Base-by-base conservation (phyloP, 1,284 basidiomycete genomes). In the Termitomyces sp. region DNA sequence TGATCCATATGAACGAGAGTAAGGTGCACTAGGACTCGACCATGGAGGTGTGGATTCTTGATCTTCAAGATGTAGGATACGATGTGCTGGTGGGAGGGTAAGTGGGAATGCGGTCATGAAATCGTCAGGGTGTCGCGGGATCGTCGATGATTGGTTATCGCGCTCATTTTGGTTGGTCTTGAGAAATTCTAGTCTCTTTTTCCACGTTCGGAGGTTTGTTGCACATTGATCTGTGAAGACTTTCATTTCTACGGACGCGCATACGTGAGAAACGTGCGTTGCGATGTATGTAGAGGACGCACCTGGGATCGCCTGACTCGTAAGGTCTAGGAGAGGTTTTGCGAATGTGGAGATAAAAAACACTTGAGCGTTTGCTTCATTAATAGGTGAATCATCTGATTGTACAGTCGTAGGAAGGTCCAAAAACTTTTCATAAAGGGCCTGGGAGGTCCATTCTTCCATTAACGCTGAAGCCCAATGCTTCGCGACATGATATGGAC, bases 401-500 rank as follows among this genome's bases (percentile, higher is more conserved):
- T 78, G 76, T 36, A 90, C 79, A 1, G 90, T 92, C n/a, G 86
- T 76, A 8, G 89, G 86, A 19, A 98, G 74, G 40, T 83, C 78
- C 50, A 93, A 81, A 57, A 86, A 81, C 59, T 82, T 79, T 68
- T 97, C 94, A 6, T 96, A 78, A 15, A 80, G 76, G 1, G 91
- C 88, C 69, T 98, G 94, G 17, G 84, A 86, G 8, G 82, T 79
- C 95, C 95, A 98, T 71, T 98, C 95, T 52, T 87, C 79, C 67
- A 90, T 82, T 31, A 98, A 73, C 1, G 91, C 92, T 6, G 83
- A 78, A 3, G 93, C 93, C 94, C 94, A 98, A 62, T 93, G 86
- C 65, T 91, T 83, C 2, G 92, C 93, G 8, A 96, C 88, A 21
- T 82, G 76, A 59, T 93, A 91, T 1, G 94, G 94, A n/a, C 94